phyloP scores from a whole-genome alignment of 768 basidiomycete species.

The Tricholoma terreum region DNA sequence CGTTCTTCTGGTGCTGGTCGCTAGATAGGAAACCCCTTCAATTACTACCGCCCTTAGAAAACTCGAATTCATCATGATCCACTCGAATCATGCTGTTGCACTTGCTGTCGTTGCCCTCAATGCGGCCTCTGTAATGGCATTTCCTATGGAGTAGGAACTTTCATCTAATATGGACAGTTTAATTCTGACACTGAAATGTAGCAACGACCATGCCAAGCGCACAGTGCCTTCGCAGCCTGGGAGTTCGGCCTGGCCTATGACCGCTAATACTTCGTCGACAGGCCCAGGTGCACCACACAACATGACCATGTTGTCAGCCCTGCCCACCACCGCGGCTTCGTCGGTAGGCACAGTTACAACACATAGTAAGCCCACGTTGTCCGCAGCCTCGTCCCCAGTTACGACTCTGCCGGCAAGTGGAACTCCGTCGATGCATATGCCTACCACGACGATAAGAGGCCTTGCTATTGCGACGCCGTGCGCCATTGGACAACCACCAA shows the following conservation, averaged over 20 bases:
- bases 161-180: background rate
- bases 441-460: too few species aligned
- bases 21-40: too few species aligned
- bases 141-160: conserved; percentile 24
- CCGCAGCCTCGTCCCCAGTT: too few species aligned
- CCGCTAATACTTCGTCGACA: background rate
- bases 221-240: background rate
- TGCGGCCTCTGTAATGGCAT: conserved; percentile 27
- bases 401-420: too few species aligned
- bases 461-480: too few species aligned
- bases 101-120: conserved; percentile 29
- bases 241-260: background rate
- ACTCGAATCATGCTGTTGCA: conserved; percentile 29
- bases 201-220: background rate
- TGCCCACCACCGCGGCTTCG: background rate
- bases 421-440: too few species aligned
- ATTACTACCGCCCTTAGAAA: too few species aligned
- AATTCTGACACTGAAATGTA: background rate
- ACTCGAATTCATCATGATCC: conserved; percentile 26
- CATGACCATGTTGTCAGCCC: too few species aligned
- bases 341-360: too few species aligned
- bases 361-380: too few species aligned
- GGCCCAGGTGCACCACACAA: background rate
- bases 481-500: too few species aligned
- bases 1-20: too few species aligned